phyloP scores from a whole-genome alignment of 768 basidiomycete genomes.

The Kwoniella bestiolae region DNA sequence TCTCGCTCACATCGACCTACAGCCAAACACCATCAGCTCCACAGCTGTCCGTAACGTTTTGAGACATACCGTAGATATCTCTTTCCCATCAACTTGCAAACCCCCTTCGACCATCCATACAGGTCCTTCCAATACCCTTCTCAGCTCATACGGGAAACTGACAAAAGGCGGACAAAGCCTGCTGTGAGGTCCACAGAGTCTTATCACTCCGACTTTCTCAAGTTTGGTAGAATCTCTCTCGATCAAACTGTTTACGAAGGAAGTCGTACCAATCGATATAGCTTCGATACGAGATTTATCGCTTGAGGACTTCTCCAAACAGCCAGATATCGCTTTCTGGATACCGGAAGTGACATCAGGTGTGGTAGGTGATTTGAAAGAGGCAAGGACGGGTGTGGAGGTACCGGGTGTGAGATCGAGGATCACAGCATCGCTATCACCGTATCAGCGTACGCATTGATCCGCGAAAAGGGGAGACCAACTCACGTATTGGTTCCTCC shows the following conservation, averaged over 20 bases:
- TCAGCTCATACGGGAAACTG: conserved; percentile 61
- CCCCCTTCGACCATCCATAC: conserved; percentile 60
- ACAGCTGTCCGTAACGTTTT: background rate
- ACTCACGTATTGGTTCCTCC: conserved; percentile 45
- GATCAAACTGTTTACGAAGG: conserved; percentile 68
- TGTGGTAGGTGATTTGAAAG: conserved; percentile 65
- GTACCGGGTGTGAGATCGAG: conserved; percentile 55
- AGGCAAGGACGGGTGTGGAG: conserved; percentile 44
- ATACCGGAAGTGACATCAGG: conserved; percentile 67
- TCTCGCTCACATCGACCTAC: conserved; percentile 61
- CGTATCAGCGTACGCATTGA: no score
- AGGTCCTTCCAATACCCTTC: conserved; percentile 54
- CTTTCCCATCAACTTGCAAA: conserved; percentile 57
- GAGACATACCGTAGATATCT: conserved; percentile 46
- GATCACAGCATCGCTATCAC: conserved; percentile 57
- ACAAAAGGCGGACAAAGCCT: conserved; percentile 65
- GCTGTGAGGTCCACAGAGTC: conserved; percentile 68
- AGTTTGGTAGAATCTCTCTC: conserved; percentile 65
- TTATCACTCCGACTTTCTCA: conserved; percentile 67
- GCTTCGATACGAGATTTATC: conserved; percentile 61
- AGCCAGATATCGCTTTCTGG: conserved; percentile 62
- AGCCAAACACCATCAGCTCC: background rate
- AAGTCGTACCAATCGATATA: conserved; percentile 69
- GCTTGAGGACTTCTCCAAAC: conserved; percentile 60
- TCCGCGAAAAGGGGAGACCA: no score